Evolutionary conservation across 192 early-diverging fungal genomes (phyloP).

Genomic region (Coemansia reversa): DNA sequence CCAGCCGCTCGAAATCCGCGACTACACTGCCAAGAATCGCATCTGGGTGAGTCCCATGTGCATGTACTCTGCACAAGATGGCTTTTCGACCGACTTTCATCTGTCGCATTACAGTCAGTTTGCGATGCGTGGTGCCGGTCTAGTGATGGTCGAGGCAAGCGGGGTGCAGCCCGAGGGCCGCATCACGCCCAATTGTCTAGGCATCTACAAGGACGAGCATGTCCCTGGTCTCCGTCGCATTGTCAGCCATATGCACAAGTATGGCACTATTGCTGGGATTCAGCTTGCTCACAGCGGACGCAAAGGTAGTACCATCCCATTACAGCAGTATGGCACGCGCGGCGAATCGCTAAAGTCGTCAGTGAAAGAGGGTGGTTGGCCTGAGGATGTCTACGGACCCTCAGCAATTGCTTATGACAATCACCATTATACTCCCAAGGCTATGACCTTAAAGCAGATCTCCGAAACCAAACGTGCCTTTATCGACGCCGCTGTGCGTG

Average conservation of each 20-base stretch:
- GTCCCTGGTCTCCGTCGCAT: constrained; percentile 51
- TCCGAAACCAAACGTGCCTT: constrained; percentile 61
- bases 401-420: constrained; percentile 55
- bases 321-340: constrained; percentile 10
- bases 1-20: constrained; percentile 66
- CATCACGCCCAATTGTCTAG: constrained; percentile 73
- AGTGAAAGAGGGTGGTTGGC: constrained; percentile 65
- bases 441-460: constrained; percentile 69
- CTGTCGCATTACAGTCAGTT: constrained; percentile 62
- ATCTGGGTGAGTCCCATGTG: constrained; percentile 82
- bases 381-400: constrained; percentile 67
- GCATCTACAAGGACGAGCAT: constrained; percentile 83
- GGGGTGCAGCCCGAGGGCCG: constrained; percentile 75
- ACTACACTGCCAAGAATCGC: constrained; percentile 72
- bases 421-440: constrained; percentile 27
- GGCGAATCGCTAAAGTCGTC: constrained; percentile 11
- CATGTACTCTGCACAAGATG: constrained; percentile 70
- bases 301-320: constrained; percentile 59
- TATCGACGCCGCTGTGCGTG: constrained; percentile 64
- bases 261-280: constrained; percentile 63
- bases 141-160: constrained; percentile 78
- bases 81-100: constrained; percentile 68
- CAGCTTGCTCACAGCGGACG: constrained; percentile 85
- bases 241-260: constrained; percentile 60
- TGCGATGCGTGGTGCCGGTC: constrained; percentile 75